Evolutionary conservation across 805 yeast species (phyloP).

Genomic region (Zygosaccharomyces rouxii): DNA sequence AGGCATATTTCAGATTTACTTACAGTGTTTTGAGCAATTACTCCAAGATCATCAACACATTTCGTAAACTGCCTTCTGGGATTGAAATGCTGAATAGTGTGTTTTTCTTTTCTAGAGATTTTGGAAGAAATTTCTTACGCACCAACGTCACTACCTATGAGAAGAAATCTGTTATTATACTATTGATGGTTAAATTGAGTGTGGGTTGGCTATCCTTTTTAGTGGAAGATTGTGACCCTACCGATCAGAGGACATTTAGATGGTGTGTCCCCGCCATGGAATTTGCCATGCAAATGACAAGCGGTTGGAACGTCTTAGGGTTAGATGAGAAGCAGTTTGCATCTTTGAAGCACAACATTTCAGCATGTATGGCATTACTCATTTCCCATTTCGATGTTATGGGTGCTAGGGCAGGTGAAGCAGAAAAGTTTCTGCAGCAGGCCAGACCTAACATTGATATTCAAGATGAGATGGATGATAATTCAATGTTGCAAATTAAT

Average conservation of each 20-base stretch:
- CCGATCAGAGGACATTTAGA: slow-evolving; percentile 84
- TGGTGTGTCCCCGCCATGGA: slow-evolving; percentile 97
- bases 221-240: slow-evolving; percentile 91
- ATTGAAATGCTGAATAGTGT: slow-evolving; percentile 74
- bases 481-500: slow-evolving; percentile 50
- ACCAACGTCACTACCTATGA: slow-evolving; percentile 51
- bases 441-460: slow-evolving; percentile 33
- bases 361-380: slow-evolving; percentile 87
- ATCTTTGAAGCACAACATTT: slow-evolving; percentile 71
- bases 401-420: slow-evolving; percentile 85
- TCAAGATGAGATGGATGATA: slow-evolving; percentile 49
- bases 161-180: slow-evolving; percentile 62
- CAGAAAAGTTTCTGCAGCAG: slow-evolving; percentile 41
- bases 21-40: slow-evolving; percentile 60
- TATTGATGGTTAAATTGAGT: slow-evolving; percentile 68
- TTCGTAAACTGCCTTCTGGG: slow-evolving; percentile 56
- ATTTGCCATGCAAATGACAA: slow-evolving; percentile 91
- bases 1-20: slow-evolving; percentile 63
- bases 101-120: slow-evolving; percentile 75
- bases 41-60: slow-evolving; percentile 45
- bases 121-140: slow-evolving; percentile 66
- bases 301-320: slow-evolving; percentile 82
- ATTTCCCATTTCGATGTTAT: slow-evolving; percentile 96
- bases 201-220: slow-evolving; percentile 91
- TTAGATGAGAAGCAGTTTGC: slow-evolving; percentile 73